These are phyloP conservation scores for Coemansia sp. DNA, from an alignment of 192 early-diverging fungal genomes.

Conservation along the genomic window DNA sequence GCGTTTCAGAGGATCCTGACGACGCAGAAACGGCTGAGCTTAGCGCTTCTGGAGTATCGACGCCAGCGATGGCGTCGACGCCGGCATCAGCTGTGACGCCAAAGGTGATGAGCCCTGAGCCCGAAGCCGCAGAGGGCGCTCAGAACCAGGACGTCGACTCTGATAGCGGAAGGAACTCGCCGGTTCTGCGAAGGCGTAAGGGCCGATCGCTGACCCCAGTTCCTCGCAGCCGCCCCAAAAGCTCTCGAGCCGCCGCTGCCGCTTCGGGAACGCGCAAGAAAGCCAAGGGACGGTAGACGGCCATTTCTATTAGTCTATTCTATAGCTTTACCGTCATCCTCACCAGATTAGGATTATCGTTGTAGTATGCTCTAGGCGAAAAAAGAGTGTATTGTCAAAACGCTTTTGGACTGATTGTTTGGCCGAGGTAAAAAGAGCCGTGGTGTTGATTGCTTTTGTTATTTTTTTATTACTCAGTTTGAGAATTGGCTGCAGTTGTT, in stretches of 20 bases:
- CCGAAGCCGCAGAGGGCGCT: slow-evolving; percentile 15
- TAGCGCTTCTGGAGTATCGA: background rate
- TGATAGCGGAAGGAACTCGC: slow-evolving; percentile 28
- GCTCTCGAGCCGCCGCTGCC: slow-evolving; percentile 17
- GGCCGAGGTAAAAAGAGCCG: too few species aligned
- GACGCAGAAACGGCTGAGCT: slow-evolving; percentile 2
- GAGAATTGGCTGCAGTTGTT: background rate
- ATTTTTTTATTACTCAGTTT: background rate
- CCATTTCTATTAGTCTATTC: background rate
- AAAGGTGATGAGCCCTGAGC: slow-evolving; percentile 14
- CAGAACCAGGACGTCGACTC: slow-evolving; percentile 21
- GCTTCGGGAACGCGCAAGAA: slow-evolving; percentile 7
- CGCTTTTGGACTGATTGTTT: background rate
- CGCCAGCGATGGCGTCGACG: slow-evolving; percentile 2
- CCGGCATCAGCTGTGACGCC: slow-evolving; percentile 8
- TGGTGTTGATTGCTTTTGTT: background rate
- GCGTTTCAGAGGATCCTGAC: slow-evolving; percentile 27
- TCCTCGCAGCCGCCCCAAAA: slow-evolving; percentile 35
- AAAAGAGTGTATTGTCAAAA: too few species aligned
- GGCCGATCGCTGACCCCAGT: slow-evolving; percentile 50
- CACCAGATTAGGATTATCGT: too few species aligned
- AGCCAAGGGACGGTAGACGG: slow-evolving; percentile 22
- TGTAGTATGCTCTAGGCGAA: too few species aligned
- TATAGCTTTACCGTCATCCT: background rate
- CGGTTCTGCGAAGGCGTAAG: slow-evolving; percentile 22